Conservation (phyloP, 768 basidiomycete genomes). For the Epithele typhae region DNA sequence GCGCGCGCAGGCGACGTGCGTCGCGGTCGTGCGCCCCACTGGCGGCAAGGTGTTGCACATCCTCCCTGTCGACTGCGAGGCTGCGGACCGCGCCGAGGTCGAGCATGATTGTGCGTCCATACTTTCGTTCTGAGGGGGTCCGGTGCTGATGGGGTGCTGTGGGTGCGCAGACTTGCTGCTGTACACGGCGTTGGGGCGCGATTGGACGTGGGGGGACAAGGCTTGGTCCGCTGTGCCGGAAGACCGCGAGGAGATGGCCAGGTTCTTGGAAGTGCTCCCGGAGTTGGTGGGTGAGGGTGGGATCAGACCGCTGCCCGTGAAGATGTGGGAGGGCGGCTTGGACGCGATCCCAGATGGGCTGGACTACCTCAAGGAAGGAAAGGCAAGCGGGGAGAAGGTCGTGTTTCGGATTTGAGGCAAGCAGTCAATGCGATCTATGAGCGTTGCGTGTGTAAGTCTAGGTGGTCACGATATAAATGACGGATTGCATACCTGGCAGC, state of each 20-base stretch:
- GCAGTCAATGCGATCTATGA: no score
- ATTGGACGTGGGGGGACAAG: conserved; percentile 9
- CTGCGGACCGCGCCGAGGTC: no score
- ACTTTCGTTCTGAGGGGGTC: no score
- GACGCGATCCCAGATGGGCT: conserved; percentile 21
- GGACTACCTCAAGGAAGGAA: conserved; percentile 26
- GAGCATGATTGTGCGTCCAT: no score
- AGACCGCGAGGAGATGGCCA: conserved; percentile 20
- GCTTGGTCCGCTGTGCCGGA: conserved; percentile 15
- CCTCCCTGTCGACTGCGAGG: no score
- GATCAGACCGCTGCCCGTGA: conserved; percentile 23
- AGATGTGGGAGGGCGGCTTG: conserved; percentile 23
- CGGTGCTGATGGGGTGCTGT: no score
- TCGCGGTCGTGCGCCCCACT: not conserved
- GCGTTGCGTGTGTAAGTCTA: no score
- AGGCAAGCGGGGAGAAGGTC: conserved; percentile 27
- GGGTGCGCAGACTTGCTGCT: conserved; percentile 17
- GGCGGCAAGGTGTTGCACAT: not conserved
- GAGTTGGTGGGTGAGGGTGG: conserved; percentile 15
- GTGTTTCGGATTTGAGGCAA: conserved; percentile 20
- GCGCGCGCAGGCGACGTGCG: not conserved
- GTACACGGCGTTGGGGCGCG: conserved; percentile 17
- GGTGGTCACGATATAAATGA: no score
- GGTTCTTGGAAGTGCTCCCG: conserved; percentile 17
- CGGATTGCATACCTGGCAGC: no score